Evolutionary conservation across 2,329 filamentous ascomycete species (phyloP).

Genomic region (Myriosclerotinia curreyana): DNA sequence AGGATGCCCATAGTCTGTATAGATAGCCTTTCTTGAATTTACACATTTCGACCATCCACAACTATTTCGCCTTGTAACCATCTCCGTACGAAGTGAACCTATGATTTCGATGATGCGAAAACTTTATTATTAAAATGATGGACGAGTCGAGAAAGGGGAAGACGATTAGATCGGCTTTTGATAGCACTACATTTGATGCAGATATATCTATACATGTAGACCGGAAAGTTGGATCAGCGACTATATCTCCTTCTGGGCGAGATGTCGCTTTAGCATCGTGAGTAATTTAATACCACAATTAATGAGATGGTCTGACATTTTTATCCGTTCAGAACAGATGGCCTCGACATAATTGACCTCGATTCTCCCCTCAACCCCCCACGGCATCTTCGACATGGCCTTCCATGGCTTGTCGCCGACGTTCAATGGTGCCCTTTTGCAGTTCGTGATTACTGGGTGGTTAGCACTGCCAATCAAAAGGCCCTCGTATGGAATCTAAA

Average conservation of each 20-base stretch:
- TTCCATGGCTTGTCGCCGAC: constrained; percentile 92
- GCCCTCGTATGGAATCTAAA: constrained; percentile 92
- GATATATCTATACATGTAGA: constrained; percentile 83
- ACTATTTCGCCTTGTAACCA: background rate
- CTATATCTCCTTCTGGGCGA: constrained; percentile 85
- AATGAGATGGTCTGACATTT: background rate
- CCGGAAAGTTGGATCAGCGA: constrained; percentile 72
- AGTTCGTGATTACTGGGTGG: constrained; percentile 85
- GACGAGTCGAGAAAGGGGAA: constrained; percentile 52
- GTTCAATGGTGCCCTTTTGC: constrained; percentile 97
- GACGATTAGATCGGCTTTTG: constrained; percentile 65
- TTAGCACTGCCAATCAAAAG: constrained; percentile 90
- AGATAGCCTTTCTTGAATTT: constrained; percentile 13
- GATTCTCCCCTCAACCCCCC: constrained; percentile 87
- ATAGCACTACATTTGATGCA: constrained; percentile 83
- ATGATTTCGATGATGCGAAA: constrained; percentile 25
- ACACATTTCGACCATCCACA: background rate
- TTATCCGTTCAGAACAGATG: constrained; percentile 57
- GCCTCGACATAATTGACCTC: constrained; percentile 86
- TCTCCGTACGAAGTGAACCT: background rate
- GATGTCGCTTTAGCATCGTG: constrained; percentile 85
- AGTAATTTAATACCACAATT: background rate
- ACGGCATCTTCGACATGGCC: constrained; percentile 77
- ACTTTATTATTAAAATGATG: constrained; percentile 30
- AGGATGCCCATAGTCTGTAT: background rate